A percentile compares a stretch with the other conserved stretches of the same genome.
phyloP scores from a whole-genome alignment of 2,329 filamentous ascomycete genomes.

The Phialophora verrucosa region DNA sequence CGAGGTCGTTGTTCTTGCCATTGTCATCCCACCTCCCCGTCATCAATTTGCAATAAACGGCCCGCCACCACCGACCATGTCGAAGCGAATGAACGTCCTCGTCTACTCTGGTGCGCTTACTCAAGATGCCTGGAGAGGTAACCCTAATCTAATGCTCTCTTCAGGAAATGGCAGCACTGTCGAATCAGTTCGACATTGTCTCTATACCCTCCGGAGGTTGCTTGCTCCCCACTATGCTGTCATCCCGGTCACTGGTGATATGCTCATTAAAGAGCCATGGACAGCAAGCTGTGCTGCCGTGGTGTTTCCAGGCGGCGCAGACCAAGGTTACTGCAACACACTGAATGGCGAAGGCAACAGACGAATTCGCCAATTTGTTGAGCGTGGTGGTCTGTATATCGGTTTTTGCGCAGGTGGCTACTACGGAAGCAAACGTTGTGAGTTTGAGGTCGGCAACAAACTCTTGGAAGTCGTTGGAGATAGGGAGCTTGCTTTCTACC shows the following conservation, averaged over 20 bases:
- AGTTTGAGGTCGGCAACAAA: constrained; percentile 87
- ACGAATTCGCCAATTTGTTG: constrained; percentile 82
- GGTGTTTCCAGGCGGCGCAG: constrained; percentile 92
- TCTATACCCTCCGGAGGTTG: constrained; percentile 83
- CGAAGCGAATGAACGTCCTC: constrained; percentile 82
- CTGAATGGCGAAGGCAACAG: constrained; percentile 89
- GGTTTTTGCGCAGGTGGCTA: constrained; percentile 96
- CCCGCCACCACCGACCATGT: constrained; percentile 55
- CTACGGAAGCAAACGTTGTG: constrained; percentile 79
- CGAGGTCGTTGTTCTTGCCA: constrained; percentile 8
- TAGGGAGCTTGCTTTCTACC: constrained; percentile 86
- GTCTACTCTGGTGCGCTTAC: constrained; percentile 78
- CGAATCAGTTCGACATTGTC: constrained; percentile 86
- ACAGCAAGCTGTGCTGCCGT: constrained; percentile 81
- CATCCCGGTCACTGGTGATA: constrained; percentile 77
- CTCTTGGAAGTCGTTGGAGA: constrained; percentile 83
- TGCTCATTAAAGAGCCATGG: constrained; percentile 92
- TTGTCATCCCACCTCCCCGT: neutral
- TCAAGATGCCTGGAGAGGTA: constrained; percentile 39
- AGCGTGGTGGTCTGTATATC: constrained; percentile 81
- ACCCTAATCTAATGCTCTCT: constrained; percentile 43
- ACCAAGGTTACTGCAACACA: constrained; percentile 84
- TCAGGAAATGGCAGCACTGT: constrained; percentile 82
- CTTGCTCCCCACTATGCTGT: constrained; percentile 92
- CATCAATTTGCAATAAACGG: constrained; percentile 12